phyloP scores from a whole-genome alignment of 73 alveolate genomes.

The Paramecium biaurelia region DNA sequence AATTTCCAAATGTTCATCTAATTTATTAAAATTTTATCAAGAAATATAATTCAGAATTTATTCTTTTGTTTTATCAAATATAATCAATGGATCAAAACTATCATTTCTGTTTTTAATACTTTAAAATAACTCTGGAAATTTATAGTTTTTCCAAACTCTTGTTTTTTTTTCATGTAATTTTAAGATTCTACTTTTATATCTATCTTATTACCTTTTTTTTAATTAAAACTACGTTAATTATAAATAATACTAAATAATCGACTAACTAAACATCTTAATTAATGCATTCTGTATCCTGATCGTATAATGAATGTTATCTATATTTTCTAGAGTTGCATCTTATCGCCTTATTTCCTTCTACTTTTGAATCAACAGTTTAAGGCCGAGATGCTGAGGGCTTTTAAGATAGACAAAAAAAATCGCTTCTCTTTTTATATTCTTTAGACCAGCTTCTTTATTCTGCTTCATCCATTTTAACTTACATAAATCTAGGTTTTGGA shows the following conservation, averaged over 20 bases:
- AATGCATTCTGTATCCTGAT: not conserved
- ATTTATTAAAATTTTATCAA: not conserved
- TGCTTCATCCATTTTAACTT: not conserved
- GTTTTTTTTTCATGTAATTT: not conserved
- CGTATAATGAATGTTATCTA: not conserved
- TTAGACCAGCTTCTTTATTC: not conserved
- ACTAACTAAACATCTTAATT: not conserved
- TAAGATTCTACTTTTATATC: slow-evolving; percentile 19
- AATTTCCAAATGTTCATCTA: not conserved
- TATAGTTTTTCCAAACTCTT: not conserved
- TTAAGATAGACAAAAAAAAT: not conserved
- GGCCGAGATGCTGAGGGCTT: not conserved
- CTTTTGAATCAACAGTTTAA: not conserved
- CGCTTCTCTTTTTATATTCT: not conserved
- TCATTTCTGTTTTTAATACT: not conserved
- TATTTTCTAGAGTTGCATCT: not conserved
- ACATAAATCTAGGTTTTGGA: not conserved
- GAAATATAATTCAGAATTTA: not conserved
- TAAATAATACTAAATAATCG: not conserved
- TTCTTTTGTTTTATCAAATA: not conserved
- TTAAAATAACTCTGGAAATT: not conserved
- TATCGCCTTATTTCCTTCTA: not conserved
- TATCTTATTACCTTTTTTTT: not conserved
- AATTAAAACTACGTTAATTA: not conserved
- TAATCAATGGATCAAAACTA: not conserved